Conservation (phyloP, 1,284 basidiomycete genomes). For the Apiotrichum laibachii region DNA sequence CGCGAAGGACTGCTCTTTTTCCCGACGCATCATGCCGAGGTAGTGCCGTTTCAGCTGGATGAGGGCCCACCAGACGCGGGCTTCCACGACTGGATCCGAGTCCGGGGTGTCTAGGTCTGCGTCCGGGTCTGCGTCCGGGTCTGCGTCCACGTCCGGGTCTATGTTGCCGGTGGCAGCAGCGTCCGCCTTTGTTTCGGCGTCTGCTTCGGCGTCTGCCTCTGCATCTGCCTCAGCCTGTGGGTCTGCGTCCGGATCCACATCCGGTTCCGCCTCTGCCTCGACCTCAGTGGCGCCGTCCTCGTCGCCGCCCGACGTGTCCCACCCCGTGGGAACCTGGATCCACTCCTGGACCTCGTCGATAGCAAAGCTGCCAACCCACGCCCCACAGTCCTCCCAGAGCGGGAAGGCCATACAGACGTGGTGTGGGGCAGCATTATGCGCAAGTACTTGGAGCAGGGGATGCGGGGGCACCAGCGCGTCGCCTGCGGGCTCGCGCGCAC, state of each 20-base stretch:
- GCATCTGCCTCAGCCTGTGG: no score
- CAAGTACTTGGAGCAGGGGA: background rate
- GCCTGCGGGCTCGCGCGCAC: background rate
- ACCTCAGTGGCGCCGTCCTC: no score
- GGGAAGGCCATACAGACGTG: background rate
- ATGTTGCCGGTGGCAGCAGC: no score
- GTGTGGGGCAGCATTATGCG: background rate
- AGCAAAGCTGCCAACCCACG: slow-evolving; percentile 1
- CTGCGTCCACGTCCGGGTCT: background rate
- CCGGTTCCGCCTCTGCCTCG: no score
- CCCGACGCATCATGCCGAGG: background rate
- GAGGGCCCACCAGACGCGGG: background rate
- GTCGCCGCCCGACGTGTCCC: no score
- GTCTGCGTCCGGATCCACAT: no score
- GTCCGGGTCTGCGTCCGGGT: no score
- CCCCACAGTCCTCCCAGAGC: background rate
- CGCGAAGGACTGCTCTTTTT: background rate
- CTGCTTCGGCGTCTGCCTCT: no score
- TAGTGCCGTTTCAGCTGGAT: slow-evolving; percentile 1
- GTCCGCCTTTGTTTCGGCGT: no score
- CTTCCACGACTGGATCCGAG: no score
- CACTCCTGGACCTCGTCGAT: background rate
- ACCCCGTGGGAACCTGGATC: background rate
- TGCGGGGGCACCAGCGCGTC: background rate
- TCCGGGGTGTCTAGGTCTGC: no score